These are phyloP conservation scores for Marasmius oreades DNA, from an alignment of 1,284 basidiomycete species.

Conservation along the genomic window DNA sequence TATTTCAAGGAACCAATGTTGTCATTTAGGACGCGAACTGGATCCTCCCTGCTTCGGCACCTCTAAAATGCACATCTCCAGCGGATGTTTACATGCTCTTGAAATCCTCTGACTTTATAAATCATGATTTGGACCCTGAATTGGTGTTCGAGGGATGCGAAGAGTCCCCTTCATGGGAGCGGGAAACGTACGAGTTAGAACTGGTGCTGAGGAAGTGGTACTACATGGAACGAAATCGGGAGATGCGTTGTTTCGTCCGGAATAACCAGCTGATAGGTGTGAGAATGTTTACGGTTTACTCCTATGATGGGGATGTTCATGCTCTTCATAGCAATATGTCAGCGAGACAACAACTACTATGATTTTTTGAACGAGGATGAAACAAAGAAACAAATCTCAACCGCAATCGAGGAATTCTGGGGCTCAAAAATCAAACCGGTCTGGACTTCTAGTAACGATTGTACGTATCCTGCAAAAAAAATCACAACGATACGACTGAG, in stretches of 20 bases:
- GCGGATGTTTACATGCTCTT: slow-evolving; percentile 91
- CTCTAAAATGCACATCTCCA: slow-evolving; percentile 83
- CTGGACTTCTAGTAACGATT: slow-evolving; percentile 63
- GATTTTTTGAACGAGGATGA: slow-evolving; percentile 73
- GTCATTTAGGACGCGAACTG: slow-evolving; percentile 82
- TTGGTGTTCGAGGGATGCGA: slow-evolving; percentile 64
- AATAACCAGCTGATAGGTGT: slow-evolving; percentile 66
- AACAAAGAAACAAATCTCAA: slow-evolving; percentile 52
- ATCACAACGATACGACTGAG: neutral
- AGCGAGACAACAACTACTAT: slow-evolving; percentile 91
- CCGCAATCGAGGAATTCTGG: slow-evolving; percentile 65
- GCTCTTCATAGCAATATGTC: slow-evolving; percentile 64
- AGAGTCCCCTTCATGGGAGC: slow-evolving; percentile 7
- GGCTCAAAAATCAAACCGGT: slow-evolving; percentile 55
- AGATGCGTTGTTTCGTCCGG: slow-evolving; percentile 86
- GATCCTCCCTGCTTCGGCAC: slow-evolving; percentile 85
- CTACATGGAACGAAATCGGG: slow-evolving; percentile 77
- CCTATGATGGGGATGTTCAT: neutral
- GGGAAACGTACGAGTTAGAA: slow-evolving; percentile 60
- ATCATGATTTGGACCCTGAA: slow-evolving; percentile 69
- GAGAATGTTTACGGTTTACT: slow-evolving; percentile 19
- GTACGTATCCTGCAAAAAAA: slow-evolving; percentile 42
- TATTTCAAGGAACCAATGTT: slow-evolving; percentile 4
- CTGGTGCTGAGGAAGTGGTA: slow-evolving; percentile 94
- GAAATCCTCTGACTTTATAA: slow-evolving; percentile 90